phyloP scores from a whole-genome alignment of 345 rosid genomes.

The Clausena lansium region DNA sequence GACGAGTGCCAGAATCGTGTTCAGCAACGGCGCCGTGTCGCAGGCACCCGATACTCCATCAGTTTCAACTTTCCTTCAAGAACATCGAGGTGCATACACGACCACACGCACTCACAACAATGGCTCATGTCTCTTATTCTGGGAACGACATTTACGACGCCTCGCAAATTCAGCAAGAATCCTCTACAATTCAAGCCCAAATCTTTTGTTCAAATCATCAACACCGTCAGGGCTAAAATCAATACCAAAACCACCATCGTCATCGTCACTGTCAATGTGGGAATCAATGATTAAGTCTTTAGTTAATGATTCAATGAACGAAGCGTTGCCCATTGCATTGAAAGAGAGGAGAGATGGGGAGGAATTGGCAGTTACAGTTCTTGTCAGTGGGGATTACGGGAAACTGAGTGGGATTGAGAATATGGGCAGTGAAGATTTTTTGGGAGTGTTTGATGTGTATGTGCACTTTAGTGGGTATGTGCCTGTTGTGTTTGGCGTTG shows the following conservation, averaged over 20 bases:
- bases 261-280: constrained; percentile 23
- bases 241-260: not conserved
- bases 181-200: constrained; percentile 46
- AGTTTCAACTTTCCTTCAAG: constrained; percentile 57
- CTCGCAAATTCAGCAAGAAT: constrained; percentile 57
- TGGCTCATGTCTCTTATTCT: constrained; percentile 52
- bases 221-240: not conserved
- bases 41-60: constrained; percentile 45
- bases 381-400: constrained; percentile 56
- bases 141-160: constrained; percentile 67
- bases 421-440: constrained; percentile 21
- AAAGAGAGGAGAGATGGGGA: constrained; percentile 39
- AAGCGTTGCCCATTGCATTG: constrained; percentile 41
- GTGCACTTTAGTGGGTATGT: constrained; percentile 59
- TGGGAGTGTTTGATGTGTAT: constrained; percentile 46
- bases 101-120: constrained; percentile 70
- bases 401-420: constrained; percentile 27
- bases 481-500: constrained; percentile 52
- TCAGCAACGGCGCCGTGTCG: constrained; percentile 51
- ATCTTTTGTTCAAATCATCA: constrained; percentile 34
- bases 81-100: constrained; percentile 75
- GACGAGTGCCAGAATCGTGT: constrained; percentile 46
- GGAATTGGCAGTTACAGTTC: constrained; percentile 76
- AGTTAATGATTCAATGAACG: constrained; percentile 44
- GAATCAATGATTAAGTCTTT: constrained; percentile 38